phyloP scores from a whole-genome alignment of 2,329 filamentous ascomycete species.

The Diaporthe citriasiana region DNA sequence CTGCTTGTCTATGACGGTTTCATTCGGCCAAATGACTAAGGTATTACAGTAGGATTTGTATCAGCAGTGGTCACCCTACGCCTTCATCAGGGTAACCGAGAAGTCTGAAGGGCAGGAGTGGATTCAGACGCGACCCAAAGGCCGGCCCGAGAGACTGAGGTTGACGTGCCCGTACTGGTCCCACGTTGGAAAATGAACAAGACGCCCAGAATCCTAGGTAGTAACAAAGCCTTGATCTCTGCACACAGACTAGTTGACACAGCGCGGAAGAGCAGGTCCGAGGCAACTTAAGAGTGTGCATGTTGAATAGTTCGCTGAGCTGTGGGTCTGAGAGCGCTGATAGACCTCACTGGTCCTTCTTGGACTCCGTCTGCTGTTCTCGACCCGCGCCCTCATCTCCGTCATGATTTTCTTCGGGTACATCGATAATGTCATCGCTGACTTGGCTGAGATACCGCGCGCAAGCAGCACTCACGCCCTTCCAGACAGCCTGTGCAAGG shows the following conservation, averaged over 20 bases:
- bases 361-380: constrained; percentile 47
- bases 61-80: constrained; percentile 39
- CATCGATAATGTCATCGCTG: constrained; percentile 85
- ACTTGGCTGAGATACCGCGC: constrained; percentile 80
- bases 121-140: constrained; percentile 46
- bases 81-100: constrained; percentile 41
- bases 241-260: constrained; percentile 98
- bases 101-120: constrained; percentile 48
- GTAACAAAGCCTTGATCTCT: constrained; percentile 73
- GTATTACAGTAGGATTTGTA: constrained; percentile 17
- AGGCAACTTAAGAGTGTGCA: constrained; percentile 99
- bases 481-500: constrained; percentile 78
- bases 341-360: constrained; percentile 46
- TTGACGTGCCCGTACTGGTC: constrained; percentile 55
- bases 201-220: constrained; percentile 63
- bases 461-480: constrained; percentile 81
- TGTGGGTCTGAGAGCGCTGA: constrained; percentile 8
- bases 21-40: not conserved
- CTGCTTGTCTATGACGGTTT: not conserved
- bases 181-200: constrained; percentile 56
- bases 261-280: constrained; percentile 79
- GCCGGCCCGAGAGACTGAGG: constrained; percentile 43
- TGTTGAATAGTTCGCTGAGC: not conserved
- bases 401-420: constrained; percentile 74
- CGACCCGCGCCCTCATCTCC: constrained; percentile 57